Evolutionary conservation across 2,329 filamentous ascomycete genomes (phyloP).

Genomic region (Talaromyces sp.): DNA sequence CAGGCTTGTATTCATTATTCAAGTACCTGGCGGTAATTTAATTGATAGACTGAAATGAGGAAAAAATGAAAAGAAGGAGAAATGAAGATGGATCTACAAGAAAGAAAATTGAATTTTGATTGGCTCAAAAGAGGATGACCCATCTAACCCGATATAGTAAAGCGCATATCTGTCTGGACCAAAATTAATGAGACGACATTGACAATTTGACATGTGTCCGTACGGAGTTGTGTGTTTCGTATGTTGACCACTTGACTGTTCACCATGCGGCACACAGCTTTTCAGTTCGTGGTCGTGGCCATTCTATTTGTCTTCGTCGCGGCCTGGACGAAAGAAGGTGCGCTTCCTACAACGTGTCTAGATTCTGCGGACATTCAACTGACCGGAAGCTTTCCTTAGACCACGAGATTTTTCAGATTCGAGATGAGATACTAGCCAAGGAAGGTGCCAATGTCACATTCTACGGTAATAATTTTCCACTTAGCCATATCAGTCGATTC

Average conservation of each 20-base stretch:
- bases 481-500: not conserved
- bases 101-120: not conserved
- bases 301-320: conserved; percentile 66
- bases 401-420: conserved; percentile 94
- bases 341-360: conserved; percentile 20
- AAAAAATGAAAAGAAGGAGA: not conserved
- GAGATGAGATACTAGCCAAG: conserved; percentile 74
- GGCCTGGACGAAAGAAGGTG: conserved; percentile 85
- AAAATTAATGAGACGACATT: not conserved
- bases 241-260: not conserved
- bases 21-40: not conserved
- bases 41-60: not conserved
- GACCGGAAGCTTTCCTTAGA: conserved; percentile 53
- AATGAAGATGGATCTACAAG: not conserved
- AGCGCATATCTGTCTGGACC: not conserved
- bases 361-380: conserved; percentile 25
- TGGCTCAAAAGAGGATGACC: not conserved
- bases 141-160: not conserved
- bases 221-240: not conserved
- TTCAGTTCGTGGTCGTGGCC: conserved; percentile 67
- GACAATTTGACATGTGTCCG: not conserved
- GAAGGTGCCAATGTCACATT: conserved; percentile 82
- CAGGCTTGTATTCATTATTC: not conserved
- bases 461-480: conserved; percentile 62
- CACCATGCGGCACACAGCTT: conserved; percentile 67